A percentile compares a stretch with the other conserved stretches of the same genome.
These are phyloP conservation scores for Silene coronaria DNA, from an alignment of 179 eudicot species.

Conservation along the genomic window DNA sequence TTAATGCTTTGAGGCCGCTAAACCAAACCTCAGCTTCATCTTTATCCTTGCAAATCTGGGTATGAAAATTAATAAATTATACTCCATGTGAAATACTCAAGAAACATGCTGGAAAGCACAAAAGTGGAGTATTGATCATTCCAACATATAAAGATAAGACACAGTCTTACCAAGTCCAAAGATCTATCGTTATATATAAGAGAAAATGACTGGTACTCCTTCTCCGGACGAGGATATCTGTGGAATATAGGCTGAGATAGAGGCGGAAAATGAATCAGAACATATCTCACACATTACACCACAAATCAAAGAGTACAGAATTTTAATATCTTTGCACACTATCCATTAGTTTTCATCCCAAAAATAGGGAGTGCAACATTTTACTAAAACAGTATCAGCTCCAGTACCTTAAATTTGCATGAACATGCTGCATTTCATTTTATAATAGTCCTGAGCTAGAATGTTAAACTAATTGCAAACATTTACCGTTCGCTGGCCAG, in stretches of 20 bases:
- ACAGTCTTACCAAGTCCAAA: constrained; percentile 69
- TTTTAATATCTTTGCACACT: not conserved
- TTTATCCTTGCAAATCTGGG: constrained; percentile 93
- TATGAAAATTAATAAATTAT: constrained; percentile 12
- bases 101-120: not conserved
- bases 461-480: constrained; percentile 1
- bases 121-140: constrained; percentile 5
- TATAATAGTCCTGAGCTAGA: not conserved
- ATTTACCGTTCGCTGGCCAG: constrained; percentile 98
- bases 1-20: constrained; percentile 89
- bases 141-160: not conserved
- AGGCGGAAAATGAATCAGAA: constrained; percentile 15
- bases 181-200: constrained; percentile 86
- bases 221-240: constrained; percentile 94
- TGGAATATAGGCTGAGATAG: constrained; percentile 77
- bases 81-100: not conserved
- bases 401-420: not conserved
- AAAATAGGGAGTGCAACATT: not conserved
- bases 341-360: not conserved
- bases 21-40: constrained; percentile 99
- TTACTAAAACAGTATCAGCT: not conserved
- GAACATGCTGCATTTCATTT: not conserved
- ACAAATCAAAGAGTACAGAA: not conserved
- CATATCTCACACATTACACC: not conserved
- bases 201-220: constrained; percentile 96